Evolutionary conservation across 345 rosid genomes (phyloP), one percentile per base, ranked within the genome.

Genomic region (Chamaenerion angustifolium): DNA sequence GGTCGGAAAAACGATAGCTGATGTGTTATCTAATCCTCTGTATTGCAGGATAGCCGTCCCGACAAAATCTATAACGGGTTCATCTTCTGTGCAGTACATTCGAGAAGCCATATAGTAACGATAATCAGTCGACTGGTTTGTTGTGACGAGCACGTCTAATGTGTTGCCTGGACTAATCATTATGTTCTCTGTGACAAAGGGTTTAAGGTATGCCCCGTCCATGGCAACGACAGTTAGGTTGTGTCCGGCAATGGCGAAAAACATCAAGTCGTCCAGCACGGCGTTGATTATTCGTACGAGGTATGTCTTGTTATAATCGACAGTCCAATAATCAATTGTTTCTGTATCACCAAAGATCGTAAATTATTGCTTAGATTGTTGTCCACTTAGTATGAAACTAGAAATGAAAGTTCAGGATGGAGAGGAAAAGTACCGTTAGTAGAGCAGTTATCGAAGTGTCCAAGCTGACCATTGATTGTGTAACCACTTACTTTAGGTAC

Each of bases 401-500:
- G n/a, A n/a, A n/a, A n/a, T n/a, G n/a, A n/a, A n/a, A n/a, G n/a
- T n/a, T n/a, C n/a, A n/a, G n/a, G n/a, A n/a, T n/a, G n/a, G n/a
- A n/a, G n/a, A n/a, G n/a, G n/a, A n/a, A n/a, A n/a, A 5, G 21
- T 42, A 55, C 27, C 40, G 43, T 3, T 59, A 21, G 14, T 56
- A n/a, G 65, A 49, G 66, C 68, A 56, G 1, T 43, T 11, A 42
- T 15, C 51, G 0, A 46, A 45, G 43, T 64, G 61, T 0, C 78
- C 78, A 0, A 71, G 68, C 27, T 56, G 61, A 12, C 78, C 74
- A 16, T 73, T 73, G 54, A 73, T 66, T 5, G 60, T 58, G 21
- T 45, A 61, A 11, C 64, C 64, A 56, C 16, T 54, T 0, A 71
- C 63, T 3, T 23, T 42, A 10, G 64, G 64, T 0, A 69, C 59